These are phyloP conservation scores for Collybia sp. DNA, from an alignment of 768 basidiomycete species.

Conservation along the genomic window DNA sequence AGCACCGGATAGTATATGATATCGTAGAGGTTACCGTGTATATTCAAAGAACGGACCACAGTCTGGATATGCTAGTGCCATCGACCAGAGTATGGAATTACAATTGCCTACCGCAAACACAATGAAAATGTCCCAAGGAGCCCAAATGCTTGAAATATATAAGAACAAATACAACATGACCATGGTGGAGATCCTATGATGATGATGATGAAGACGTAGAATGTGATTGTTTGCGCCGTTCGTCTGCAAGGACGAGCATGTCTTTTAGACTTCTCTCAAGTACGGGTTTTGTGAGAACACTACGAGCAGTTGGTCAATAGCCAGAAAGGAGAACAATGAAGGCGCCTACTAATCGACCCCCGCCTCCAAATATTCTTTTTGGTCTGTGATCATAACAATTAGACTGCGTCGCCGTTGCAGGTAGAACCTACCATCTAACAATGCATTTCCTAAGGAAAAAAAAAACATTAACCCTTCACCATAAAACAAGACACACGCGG, in stretches of 20 bases:
- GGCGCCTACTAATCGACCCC: slow-evolving; percentile 65
- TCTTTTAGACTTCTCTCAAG: slow-evolving; percentile 50
- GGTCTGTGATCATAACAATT: slow-evolving; percentile 37
- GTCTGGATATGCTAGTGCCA: no score
- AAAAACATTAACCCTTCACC: not conserved
- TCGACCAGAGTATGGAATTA: no score
- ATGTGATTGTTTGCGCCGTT: slow-evolving; percentile 33
- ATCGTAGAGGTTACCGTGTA: not conserved
- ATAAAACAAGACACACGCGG: not conserved
- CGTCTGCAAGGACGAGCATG: slow-evolving; percentile 39
- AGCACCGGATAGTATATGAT: not conserved
- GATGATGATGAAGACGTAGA: slow-evolving; percentile 3
- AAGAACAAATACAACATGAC: slow-evolving; percentile 1
- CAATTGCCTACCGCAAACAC: not conserved
- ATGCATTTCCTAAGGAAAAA: slow-evolving; percentile 41
- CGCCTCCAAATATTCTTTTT: slow-evolving; percentile 70
- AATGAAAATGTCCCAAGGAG: slow-evolving; percentile 2
- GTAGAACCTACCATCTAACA: slow-evolving; percentile 36
- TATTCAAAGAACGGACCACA: no score
- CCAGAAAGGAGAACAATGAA: slow-evolving; percentile 7
- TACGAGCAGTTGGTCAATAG: slow-evolving; percentile 15
- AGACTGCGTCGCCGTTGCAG: not conserved
- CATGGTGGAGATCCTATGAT: slow-evolving; percentile 1
- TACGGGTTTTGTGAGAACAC: slow-evolving; percentile 79
- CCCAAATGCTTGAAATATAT: slow-evolving; percentile 2